Base-by-base conservation (phyloP, 495 filamentous ascomycete species). In the Pseudevernia furfuracea region DNA sequence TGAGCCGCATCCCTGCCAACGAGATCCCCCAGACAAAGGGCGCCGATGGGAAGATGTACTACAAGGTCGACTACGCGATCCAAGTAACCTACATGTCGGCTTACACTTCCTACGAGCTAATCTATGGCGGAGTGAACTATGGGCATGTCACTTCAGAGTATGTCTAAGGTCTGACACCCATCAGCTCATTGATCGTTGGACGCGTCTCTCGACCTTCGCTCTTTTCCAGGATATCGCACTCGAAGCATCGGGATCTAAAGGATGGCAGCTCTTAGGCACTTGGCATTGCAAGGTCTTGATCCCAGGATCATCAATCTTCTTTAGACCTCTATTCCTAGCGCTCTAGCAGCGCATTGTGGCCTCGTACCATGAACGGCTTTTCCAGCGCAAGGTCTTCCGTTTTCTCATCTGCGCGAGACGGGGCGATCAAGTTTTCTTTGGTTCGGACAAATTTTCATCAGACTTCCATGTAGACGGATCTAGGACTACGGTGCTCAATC, bases 81-180 rank as follows among this genome's bases (percentile, higher is more conserved):
- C 59, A 71, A 38, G 66, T 74, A 34, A 66, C 65, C 0, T 71
- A 69, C 30, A 66, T 67, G 32, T 74, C 71, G 0, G 74, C 73
- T 1, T 67, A 72, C 61, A 74, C 69, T 3, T 66, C 65, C 12
- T 74, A 74, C 58, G 63, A 68, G 8, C 63, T 74, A 17, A 66
- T 72, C 56, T 68, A 72, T 43, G 39, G 64, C 3, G 66, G 63
- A 4, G 68, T 69, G 17, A 68, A 73, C 23, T 70, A 74, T 44
- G 72, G 71, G 0, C 34, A 12, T 1, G 67, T 75, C n/a, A 68
- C 53, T 7, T 69, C 68, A 1, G 72, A 74, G 23, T 75, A 74
- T 41, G 70, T 72, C 41, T 74, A 12, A 64, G 21, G 3, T 21
- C 23, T 11, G 3, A 30, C 32, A 49, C 10, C n/a, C 0, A 25